Base-by-base conservation (phyloP, 2,329 filamentous ascomycete species). In the Leptographium radiaticola region DNA sequence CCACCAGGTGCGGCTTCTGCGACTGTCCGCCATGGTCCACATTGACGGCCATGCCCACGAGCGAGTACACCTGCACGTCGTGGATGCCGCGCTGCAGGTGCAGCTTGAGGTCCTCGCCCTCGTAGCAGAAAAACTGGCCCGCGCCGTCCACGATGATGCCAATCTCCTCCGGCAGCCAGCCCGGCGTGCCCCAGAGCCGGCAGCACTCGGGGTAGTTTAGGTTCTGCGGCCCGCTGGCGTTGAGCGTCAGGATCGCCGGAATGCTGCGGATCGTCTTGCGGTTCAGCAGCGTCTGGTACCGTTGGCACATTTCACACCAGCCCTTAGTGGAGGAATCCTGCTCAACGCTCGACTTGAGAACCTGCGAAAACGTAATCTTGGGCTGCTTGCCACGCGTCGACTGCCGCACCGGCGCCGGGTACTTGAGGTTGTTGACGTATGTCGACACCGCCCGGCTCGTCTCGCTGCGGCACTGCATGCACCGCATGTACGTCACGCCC, bases 111-210 rank as follows among this genome's bases (percentile, higher is more conserved):
- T 97, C 90, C 52, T 95, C 85, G 2, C 93, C 91, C 67, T 98
- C 90, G 59, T 89, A 97, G 67, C 90, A 96, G 68, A 88, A 90
- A 64, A 97, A 87, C 63, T 95, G 87, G n/a, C 88, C 89, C 62
- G 47, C 50, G 6, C 87, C 81, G 56, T 94, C 87, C 55, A 95
- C 81, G 55, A 95, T 87, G 63, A 98, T 81, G 40, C 93, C 93
- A 62, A 98, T 90, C 66, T 97, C 89, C 63, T 93, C 86, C 0
- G 93, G 93, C 13, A 98, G 74, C 84, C 91, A 98, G 16, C 87
- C 88, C 0, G 88, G 88, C 13, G 83, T 88, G 1, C 87, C 81
- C 94, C 94, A 98, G 16, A 95, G 75, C 56, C 86, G 78, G 61
- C 84, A 84, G 39, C 89, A 81, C 58, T 91, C 86, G 2, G 82